Base-by-base conservation (phyloP, 345 rosid species). In the Citrus hindsii region DNA sequence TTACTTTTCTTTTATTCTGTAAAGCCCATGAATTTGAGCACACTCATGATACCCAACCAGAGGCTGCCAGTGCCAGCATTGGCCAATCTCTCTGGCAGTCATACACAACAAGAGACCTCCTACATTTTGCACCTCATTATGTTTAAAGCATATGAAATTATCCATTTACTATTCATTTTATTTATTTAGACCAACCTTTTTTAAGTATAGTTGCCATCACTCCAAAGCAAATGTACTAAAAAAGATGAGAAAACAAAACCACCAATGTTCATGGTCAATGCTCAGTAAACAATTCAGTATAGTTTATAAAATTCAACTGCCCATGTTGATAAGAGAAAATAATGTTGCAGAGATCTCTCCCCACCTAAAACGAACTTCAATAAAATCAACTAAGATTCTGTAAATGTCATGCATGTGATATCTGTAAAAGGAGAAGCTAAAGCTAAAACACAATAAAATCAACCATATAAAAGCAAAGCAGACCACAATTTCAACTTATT, bases 401-500 rank as follows among this genome's bases (percentile, higher is more conserved):
- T 38, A 55, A 55, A 74, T 62, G 58, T 6, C 1, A n/a, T 22
- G 48, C 40, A 40, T 28, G 48, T 40, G 77, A 48, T 63, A 21
- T 14, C 37, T 25, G 53, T 28, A 74, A 28, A 62, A 8, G 4
- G 25, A 40, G 77, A 74, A 74, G 27, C 18, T 10, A 10, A 42
- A 42, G 48, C 48, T 10, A 28, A 62, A 40, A 48, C 32, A 48
- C 65, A 48, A 21, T 21, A 56, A 46, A 64, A 32, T 51, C 28
- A 48, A 63, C 22, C 40, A 30, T 75, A 42, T 62, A 21, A 64
- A 75, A 75, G 71, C 69, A 25, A 59, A 69, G 21, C 59, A 71
- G 62, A 80, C 69, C 14, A 65, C 35, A 27, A 65, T 32, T 38
- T 51, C 65, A 69, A 22, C 56, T 55, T 35, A 46, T 55, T 84